A percentile compares a stretch with the other conserved stretches of the same genome.
Evolutionary conservation across 176 grass and related monocot species (phyloP).

Genomic region (Thalia dealbata): DNA sequence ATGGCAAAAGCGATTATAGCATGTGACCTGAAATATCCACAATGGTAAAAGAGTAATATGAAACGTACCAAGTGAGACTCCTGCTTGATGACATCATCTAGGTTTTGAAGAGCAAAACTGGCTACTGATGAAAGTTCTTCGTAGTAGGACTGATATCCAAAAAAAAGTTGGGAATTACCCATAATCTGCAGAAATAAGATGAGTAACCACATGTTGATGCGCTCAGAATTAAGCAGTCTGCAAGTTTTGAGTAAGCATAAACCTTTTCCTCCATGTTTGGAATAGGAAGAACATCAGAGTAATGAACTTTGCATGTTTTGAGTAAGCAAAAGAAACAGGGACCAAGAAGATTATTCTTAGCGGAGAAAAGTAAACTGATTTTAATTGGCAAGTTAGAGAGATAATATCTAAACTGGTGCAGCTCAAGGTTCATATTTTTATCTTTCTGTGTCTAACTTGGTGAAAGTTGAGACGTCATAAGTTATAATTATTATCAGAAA

Average conservation of each 20-base stretch:
- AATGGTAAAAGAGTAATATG: background rate
- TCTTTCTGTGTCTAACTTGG: no score
- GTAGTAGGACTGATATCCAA: slow-evolving; percentile 1
- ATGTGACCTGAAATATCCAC: background rate
- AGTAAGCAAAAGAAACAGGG: background rate
- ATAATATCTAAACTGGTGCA: background rate
- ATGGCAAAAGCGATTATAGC: background rate
- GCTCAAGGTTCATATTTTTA: background rate
- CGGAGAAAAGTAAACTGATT: background rate
- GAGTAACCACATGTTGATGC: background rate
- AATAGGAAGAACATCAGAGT: background rate
- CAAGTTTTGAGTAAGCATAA: background rate
- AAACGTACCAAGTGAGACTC: slow-evolving; percentile 7
- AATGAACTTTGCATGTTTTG: no score
- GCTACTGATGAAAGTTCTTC: slow-evolving; percentile 15
- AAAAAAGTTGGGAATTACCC: background rate
- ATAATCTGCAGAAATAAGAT: background rate
- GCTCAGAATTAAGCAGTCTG: background rate
- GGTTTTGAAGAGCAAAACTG: slow-evolving; percentile 6
- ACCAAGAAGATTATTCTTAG: background rate
- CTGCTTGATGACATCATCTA: slow-evolving; percentile 12
- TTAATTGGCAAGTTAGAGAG: no score
- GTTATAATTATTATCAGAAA: no score
- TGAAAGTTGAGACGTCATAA: no score
- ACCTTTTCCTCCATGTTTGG: background rate